A percentile compares a stretch with the other conserved stretches of the same genome.
Evolutionary conservation across 441 rosid species (phyloP).

Genomic region (Populus hybrid): DNA sequence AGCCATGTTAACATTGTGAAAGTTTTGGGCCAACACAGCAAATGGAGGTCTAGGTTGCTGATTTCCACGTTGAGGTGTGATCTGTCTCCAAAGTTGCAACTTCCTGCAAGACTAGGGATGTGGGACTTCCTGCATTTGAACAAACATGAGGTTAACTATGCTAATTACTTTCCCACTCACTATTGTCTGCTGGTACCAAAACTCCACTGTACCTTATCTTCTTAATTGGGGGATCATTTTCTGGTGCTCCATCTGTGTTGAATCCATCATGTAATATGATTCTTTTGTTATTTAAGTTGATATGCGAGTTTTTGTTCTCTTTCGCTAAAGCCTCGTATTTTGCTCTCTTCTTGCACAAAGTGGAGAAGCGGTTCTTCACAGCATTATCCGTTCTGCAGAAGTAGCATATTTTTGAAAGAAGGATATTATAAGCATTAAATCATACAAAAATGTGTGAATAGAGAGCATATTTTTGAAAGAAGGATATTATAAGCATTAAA

Average conservation of each 20-base stretch:
- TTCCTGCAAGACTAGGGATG: constrained; percentile 42
- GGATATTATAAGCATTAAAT: background rate
- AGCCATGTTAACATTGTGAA: constrained; percentile 24
- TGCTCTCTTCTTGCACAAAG: constrained; percentile 95
- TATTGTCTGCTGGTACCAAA: constrained; percentile 1
- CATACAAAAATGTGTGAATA: background rate
- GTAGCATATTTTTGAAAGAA: constrained; percentile 5
- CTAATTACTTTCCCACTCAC: background rate
- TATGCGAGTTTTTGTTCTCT: constrained; percentile 54
- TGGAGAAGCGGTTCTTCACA: constrained; percentile 93
- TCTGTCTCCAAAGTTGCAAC: constrained; percentile 45
- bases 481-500: background rate
- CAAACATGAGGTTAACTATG: constrained; percentile 9
- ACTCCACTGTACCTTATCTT: constrained; percentile 50
- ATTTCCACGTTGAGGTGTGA: constrained; percentile 49
- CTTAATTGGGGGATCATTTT: constrained; percentile 49
- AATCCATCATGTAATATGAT: constrained; percentile 42
- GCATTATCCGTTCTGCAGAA: constrained; percentile 93
- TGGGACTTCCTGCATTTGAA: constrained; percentile 62
- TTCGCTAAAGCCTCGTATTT: constrained; percentile 91
- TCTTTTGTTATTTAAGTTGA: constrained; percentile 74
- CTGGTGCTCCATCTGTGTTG: constrained; percentile 36
- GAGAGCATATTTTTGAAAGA: constrained; percentile 3
- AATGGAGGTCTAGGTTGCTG: constrained; percentile 69
- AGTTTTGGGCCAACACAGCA: constrained; percentile 56